Evolutionary conservation across 2,329 filamentous ascomycete species (phyloP), one percentile per base, ranked within the genome.

Genomic region (Colletotrichum falcatum): DNA sequence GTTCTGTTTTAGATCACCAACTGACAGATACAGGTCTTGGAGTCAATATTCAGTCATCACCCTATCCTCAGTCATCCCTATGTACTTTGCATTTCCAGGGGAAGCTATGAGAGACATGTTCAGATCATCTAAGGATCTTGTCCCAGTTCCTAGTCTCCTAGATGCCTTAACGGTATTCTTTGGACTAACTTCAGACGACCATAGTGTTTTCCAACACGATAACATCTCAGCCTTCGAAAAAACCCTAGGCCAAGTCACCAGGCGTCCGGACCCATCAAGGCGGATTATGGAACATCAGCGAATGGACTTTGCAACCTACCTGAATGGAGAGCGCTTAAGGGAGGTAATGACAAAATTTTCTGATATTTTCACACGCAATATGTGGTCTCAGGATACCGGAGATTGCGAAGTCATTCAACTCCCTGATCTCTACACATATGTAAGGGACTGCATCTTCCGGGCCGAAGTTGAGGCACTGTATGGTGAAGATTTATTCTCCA

Each of bases 261-360:
- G n/a, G 51, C 55, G 12, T 70, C 69, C 6, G 23, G 66, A 33
- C 37, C 60, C 7, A 64, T 69, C 23, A n/a, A n/a, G n/a, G n/a
- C n/a, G n/a, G n/a, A n/a, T n/a, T n/a, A 70, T 71, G 30, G 69
- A 71, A 11, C 69, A 61, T 20, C 69, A 71, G 26, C 59, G 69
- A 7, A 60, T 49, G 11, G 69, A 71, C 5, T 70, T 71, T 33
- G 4, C 44, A 3, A 30, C 33, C 1, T 71, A 60, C 16, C 20
- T 71, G 8, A 61, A 49, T 8, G 69, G 69, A 1, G 60, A n/a
- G n/a, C n/a, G n/a, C n/a, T n/a, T n/a, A n/a, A n/a, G n/a, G n/a
- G n/a, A n/a, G n/a, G n/a, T n/a, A n/a, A n/a, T n/a, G n/a, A n/a
- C n/a, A 71, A 11, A 55, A 48, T 14, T 39, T 71, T 64, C 14